Evolutionary conservation across 306 rosid species (phyloP), one percentile per base, ranked within the genome.

Genomic region (Hippophae tibetana): DNA sequence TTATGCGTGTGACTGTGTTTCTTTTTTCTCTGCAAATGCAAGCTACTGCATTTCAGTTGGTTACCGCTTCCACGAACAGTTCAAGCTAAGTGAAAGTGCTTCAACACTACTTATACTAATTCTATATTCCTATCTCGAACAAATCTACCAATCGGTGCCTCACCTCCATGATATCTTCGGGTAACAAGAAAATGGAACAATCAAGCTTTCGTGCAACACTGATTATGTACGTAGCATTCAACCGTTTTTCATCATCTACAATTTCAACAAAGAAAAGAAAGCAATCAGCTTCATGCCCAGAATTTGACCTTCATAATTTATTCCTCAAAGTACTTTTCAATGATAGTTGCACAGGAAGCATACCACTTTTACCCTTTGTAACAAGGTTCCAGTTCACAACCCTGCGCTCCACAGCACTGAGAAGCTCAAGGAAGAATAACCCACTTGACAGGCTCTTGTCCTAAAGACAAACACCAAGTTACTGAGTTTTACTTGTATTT

Each of bases 311-410:
- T 47, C 41, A 41, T 43, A 9, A 27, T 47, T 26, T 40, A 47
- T 14, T 5, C 48, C 14, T 2, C 42, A 57, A 47, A 49, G 8
- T 43, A 10, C 43, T 49, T 44, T 66, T 42, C 42, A 48, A 25
- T 44, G 26, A 65, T 2, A 47, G 51, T 40, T 40, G 65, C 50
- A 13, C 27, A 10, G 65, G 50, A 79, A 81, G 40, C 72, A 61
- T 84, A 86, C 99, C 94, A 47, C 79, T 81, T 82, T 71, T 89
- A 38, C 99, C 99, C 87, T 93, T 93, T 58, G 90, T 77, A 58
- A 88, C 99, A 53, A 93, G 94, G 77, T 93, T 93, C 97, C 99
- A 93, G 42, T 93, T 93, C 72, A 93, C 97, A 63, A 93, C 89
- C 70, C 99, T 84, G 11, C 97, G 89, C 79, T 88, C 95, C 57